Base-by-base conservation (phyloP, 2,329 filamentous ascomycete species). In the Rhinocladiella similis region DNA sequence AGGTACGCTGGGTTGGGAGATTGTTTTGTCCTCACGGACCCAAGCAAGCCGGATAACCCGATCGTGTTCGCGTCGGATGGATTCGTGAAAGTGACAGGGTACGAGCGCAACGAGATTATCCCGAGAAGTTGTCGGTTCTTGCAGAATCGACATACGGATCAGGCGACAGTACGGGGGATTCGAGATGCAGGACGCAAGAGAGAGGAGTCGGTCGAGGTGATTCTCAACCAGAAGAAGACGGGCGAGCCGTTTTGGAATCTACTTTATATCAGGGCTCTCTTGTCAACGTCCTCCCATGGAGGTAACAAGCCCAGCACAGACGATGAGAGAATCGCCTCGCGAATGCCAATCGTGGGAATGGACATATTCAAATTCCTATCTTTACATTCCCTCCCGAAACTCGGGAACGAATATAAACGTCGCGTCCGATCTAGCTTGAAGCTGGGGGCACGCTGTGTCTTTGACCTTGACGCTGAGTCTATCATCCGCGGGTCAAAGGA, bases 11-110 rank as follows among this genome's bases (percentile, higher is more conserved):
- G 83, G 0, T 73, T 86, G 0, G 83, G 81, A 7, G 76, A 82
- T 47, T 81, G 82, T 19, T 85, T 86, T 61, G 83, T 81, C 54
- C 66, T 86, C 14, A 83, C 80, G 0, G 79, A 85, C 62, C 79
- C 80, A 12, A 63, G 53, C 0, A 72, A 73, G 42, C 71, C 75
- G 0, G 79, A 82, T 48, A 81, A 82, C 56, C 78, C 81, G 0
- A 77, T 82, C 38, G 59, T 75, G 0, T 79, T 69, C 54, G 76
- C 75, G 2, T 81, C 80, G 0, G 79, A 82, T 54, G 78, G 78
- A 1, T 83, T 83, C 56, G 70, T 79, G 47, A 68, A 72, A n/a
- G 67, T 83, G 3, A 82, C 80, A 0, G 80, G 80, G 4, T 81
- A 80, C 57, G 57, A 68, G 1, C 69, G 78, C 29, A 67, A 64